Evolutionary conservation across 2,329 filamentous ascomycete species (phyloP), one percentile per base, ranked within the genome.

Genomic region (Aspergillus carbonarius): DNA sequence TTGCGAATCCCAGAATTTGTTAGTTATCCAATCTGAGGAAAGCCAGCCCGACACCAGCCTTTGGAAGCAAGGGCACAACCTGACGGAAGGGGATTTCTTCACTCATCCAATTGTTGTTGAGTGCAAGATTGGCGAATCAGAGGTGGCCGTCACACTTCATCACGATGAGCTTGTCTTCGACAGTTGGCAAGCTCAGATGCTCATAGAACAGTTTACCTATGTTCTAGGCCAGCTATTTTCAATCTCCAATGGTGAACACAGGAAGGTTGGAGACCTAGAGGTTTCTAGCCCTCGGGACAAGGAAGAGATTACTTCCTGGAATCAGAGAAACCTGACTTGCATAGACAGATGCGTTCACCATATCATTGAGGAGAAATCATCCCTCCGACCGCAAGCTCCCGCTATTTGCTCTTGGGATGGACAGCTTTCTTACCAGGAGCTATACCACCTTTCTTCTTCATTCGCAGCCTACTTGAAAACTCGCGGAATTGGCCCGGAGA

Each of bases 71-170:
- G 66, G 72, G 59, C 64, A 69, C 23, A 83, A 87, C 60, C 82
- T 83, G 1, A 84, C 83, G 0, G 80, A 83, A 47, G 85, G 88
- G 63, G 79, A 81, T 58, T 82, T 82, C 67, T 81, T 81, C 54
- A 80, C 79, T 1, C 88, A 88, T 67, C 82, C 85, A 1, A 80
- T 89, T 32, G 88, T 89, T 78, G 74, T 89, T 18, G 86, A 88
- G 42, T 89, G 86, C 69, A 85, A 83, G 4, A 74, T 88, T 5
- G 67, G 63, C 0, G 81, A 84, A 35, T 76, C 81, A 2, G 76
- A 79, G 1, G 83, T 88, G 67, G 71, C 82, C 15, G 76, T 86
- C 57, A 86, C 85, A 76, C 85, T 85, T 0, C 87, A 86, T 65
- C 88, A 88, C 65, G 86, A 89, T 66, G 85, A 85, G 20, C 81